Conservation (phyloP, 2,329 filamentous ascomycete species). For the Fusarium transvaalense region DNA sequence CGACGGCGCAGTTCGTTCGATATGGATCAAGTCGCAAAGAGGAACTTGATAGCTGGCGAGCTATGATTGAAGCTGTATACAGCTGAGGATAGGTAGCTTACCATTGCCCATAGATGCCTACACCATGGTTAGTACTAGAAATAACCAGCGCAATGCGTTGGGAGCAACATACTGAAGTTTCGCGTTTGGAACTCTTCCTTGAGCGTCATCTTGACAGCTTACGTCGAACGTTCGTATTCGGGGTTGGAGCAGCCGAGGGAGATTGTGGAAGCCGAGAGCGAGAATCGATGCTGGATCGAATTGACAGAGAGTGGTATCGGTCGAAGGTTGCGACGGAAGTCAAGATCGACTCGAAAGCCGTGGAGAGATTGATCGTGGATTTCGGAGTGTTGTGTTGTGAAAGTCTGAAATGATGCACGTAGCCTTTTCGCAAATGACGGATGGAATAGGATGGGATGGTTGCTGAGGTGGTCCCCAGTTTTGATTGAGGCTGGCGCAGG, state of each 20-base stretch:
- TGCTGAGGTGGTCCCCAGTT: constrained; percentile 45
- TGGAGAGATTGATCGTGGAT: constrained; percentile 7
- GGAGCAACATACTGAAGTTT: constrained; percentile 75
- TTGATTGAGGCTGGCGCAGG: constrained; percentile 48
- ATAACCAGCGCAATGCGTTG: constrained; percentile 5
- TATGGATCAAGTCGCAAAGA: constrained; percentile 16
- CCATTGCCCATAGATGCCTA: constrained; percentile 83
- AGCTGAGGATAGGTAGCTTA: constrained; percentile 58
- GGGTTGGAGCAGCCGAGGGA: constrained; percentile 22
- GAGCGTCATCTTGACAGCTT: constrained; percentile 72
- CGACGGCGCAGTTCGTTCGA: constrained; percentile 13
- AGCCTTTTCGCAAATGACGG: constrained; percentile 49
- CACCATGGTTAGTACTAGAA: constrained; percentile 51
- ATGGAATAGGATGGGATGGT: constrained; percentile 15
- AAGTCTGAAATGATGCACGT: constrained; percentile 51
- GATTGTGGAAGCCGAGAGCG: constrained; percentile 16
- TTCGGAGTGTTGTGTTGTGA: constrained; percentile 30
- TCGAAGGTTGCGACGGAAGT: constrained; percentile 39
- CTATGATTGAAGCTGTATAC: constrained; percentile 14
- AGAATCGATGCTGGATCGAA: constrained; percentile 24
- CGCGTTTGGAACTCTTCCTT: constrained; percentile 78
- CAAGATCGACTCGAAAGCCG: constrained; percentile 15
- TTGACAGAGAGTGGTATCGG: constrained; percentile 20
- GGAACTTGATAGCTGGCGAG: constrained; percentile 24
- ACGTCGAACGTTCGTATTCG: constrained; percentile 45